A percentile compares a stretch with the other conserved stretches of the same genome.
Conservation (phyloP, 2,329 filamentous ascomycete species). For the Trichoderma atroviride region DNA sequence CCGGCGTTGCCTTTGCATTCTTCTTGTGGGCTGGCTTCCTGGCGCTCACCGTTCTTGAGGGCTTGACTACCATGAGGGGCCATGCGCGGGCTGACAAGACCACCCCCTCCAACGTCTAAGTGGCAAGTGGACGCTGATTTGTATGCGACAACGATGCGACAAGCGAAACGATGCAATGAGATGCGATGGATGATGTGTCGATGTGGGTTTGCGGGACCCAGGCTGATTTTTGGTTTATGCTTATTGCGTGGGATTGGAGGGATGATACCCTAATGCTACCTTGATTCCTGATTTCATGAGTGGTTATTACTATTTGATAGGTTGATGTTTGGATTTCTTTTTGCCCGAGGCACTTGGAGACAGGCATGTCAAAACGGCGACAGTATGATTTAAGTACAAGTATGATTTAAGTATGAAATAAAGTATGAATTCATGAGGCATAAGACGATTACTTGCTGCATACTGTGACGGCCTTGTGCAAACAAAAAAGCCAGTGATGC, state of each 20-base stretch:
- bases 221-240: background rate
- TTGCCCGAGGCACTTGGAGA: background rate
- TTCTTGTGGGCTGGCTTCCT: constrained; percentile 61
- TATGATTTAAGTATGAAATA: background rate
- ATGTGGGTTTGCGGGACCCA: background rate
- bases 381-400: constrained; percentile 12
- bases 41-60: constrained; percentile 51
- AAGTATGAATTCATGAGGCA: constrained; percentile 7
- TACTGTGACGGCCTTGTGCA: background rate
- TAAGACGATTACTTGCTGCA: background rate
- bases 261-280: constrained; percentile 22
- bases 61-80: constrained; percentile 45
- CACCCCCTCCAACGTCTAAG: constrained; percentile 27
- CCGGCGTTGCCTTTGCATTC: constrained; percentile 67
- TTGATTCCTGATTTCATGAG: constrained; percentile 7
- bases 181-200: background rate
- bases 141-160: background rate
- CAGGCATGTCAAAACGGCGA: background rate
- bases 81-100: constrained; percentile 36
- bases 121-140: background rate
- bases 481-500: background rate
- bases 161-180: background rate
- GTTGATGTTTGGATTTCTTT: background rate
- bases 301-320: background rate
- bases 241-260: background rate